Evolutionary conservation across 2,329 filamentous ascomycete genomes (phyloP).

Genomic region (Fusarium ramigenum): DNA sequence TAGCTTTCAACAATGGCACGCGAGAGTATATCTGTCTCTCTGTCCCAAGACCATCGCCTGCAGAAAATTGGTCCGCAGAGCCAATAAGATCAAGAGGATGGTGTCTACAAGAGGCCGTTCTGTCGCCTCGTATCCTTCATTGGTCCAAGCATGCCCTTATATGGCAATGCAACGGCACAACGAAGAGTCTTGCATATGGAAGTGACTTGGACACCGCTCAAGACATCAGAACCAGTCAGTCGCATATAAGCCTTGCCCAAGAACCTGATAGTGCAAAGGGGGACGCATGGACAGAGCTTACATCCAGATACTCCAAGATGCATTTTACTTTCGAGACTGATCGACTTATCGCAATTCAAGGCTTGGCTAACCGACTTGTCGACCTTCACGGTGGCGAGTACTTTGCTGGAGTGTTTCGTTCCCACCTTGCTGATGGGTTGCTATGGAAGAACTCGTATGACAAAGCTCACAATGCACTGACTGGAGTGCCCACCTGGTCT

Average conservation of each 20-base stretch:
- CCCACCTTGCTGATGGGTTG: slow-evolving; percentile 3
- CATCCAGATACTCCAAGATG: slow-evolving; percentile 1
- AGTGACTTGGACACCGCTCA: background rate
- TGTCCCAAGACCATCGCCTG: background rate
- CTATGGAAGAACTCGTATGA: background rate
- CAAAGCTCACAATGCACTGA: background rate
- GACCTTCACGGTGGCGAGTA: background rate
- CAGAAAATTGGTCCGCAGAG: background rate
- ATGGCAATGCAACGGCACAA: background rate
- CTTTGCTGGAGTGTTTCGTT: slow-evolving; percentile 7
- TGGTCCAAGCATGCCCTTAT: background rate
- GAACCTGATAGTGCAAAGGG: background rate
- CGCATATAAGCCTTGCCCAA: background rate
- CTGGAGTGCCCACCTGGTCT: slow-evolving; percentile 2
- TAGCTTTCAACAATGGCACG: background rate
- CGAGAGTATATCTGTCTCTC: background rate
- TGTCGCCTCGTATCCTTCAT: background rate
- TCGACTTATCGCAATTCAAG: slow-evolving; percentile 11
- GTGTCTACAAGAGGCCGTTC: background rate
- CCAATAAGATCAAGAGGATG: background rate
- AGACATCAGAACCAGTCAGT: background rate
- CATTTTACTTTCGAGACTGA: background rate
- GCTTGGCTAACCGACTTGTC: background rate
- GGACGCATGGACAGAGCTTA: background rate
- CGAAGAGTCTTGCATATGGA: background rate